Evolutionary conservation across 2,329 filamentous ascomycete genomes (phyloP).

Genomic region (Paecilomyces sp.): DNA sequence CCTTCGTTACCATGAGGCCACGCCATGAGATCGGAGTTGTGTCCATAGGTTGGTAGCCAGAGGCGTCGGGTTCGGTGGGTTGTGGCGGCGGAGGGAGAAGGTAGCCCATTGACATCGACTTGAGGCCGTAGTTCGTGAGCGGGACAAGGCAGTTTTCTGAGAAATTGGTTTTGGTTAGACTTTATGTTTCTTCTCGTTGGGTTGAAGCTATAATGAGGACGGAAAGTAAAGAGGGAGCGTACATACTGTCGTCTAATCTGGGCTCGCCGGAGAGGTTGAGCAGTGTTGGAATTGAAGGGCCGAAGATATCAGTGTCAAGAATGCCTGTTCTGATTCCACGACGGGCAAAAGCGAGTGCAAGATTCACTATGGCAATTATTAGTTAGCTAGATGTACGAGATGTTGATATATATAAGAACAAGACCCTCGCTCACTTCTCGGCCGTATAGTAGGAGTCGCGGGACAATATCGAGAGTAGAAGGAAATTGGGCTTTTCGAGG

Average conservation of each 20-base stretch:
- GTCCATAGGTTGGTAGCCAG: constrained; percentile 30
- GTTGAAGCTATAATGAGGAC: not conserved
- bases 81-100: constrained; percentile 50
- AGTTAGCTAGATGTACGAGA: not conserved
- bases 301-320: constrained; percentile 93
- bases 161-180: not conserved
- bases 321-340: constrained; percentile 78
- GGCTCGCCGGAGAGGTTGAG: constrained; percentile 77
- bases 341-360: constrained; percentile 79
- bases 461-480: not conserved
- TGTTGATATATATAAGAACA: not conserved
- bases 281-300: constrained; percentile 86
- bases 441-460: not conserved
- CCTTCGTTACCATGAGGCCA: constrained; percentile 96
- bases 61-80: constrained; percentile 46
- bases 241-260: constrained; percentile 62
- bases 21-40: constrained; percentile 83
- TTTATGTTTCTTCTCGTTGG: not conserved
- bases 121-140: constrained; percentile 87
- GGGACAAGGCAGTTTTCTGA: constrained; percentile 60
- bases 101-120: constrained; percentile 99
- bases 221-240: not conserved
- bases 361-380: constrained; percentile 50
- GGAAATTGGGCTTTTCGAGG: not conserved
- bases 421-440: not conserved